phyloP scores from a whole-genome alignment of 768 basidiomycete genomes.

The Crepidotus variabilis region DNA sequence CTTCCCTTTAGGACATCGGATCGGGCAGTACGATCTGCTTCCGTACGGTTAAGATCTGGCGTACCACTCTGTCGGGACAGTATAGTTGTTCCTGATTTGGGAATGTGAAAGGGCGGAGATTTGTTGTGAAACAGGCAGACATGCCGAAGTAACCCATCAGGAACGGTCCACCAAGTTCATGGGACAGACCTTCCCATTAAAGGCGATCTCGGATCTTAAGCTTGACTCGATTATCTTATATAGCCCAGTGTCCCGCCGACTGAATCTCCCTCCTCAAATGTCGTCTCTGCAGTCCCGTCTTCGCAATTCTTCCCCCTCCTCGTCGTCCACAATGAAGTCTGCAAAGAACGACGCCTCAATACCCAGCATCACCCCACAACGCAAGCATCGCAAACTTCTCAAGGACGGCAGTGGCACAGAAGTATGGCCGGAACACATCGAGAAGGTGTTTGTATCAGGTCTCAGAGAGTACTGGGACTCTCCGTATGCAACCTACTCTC shows the following conservation, averaged over 20 bases:
- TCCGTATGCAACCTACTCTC: constrained; percentile 71
- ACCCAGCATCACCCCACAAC: constrained; percentile 63
- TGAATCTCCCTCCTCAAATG: constrained; percentile 12
- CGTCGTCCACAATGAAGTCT: constrained; percentile 29
- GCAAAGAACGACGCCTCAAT: constrained; percentile 19
- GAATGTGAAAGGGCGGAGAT: constrained; percentile 25
- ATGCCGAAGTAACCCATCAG: constrained; percentile 24
- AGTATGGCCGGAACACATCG: constrained; percentile 80
- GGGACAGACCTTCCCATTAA: constrained; percentile 48
- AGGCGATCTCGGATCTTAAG: constrained; percentile 50
- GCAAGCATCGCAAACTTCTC: constrained; percentile 81
- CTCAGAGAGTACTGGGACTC: constrained; percentile 78
- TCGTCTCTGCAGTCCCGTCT: constrained; percentile 6
- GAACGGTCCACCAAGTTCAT: constrained; percentile 37
- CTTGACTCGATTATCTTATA: constrained; percentile 22
- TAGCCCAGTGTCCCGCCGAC: constrained; percentile 22
- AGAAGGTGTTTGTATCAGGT: constrained; percentile 78
- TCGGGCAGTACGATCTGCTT: constrained; percentile 13
- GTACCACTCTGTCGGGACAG: constrained; percentile 8
- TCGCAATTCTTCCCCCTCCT: constrained; percentile 12
- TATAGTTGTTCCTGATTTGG: constrained; percentile 24
- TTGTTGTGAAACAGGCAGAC: constrained; percentile 17
- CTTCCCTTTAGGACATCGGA: constrained; percentile 8
- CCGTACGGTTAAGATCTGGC: constrained; percentile 9
- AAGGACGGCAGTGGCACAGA: constrained; percentile 75